Conservation (phyloP, 1,284 basidiomycete genomes). For the Inonotus hispidus region DNA sequence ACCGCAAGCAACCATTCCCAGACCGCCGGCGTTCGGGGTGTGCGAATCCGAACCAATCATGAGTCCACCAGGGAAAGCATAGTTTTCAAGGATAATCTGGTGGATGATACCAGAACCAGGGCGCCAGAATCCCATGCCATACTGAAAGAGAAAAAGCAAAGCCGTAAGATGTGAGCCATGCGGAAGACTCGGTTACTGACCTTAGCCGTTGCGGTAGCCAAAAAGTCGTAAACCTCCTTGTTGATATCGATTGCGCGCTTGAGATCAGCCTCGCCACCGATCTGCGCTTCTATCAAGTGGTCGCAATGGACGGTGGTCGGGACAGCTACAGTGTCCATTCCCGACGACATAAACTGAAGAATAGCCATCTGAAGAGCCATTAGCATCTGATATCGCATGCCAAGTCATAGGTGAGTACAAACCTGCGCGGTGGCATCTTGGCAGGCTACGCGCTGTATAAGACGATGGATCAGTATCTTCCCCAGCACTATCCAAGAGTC, state of each 20-base stretch:
- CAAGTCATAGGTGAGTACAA: constrained; percentile 17
- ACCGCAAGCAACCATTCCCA: constrained; percentile 98
- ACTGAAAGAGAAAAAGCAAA: constrained; percentile 39
- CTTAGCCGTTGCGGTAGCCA: constrained; percentile 96
- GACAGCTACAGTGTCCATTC: constrained; percentile 95
- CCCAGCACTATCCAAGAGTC: not conserved
- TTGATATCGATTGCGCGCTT: constrained; percentile 91
- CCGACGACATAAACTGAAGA: constrained; percentile 99
- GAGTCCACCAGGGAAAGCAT: constrained; percentile 96
- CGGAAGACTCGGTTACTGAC: constrained; percentile 33
- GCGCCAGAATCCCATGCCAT: constrained; percentile 99
- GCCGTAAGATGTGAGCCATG: constrained; percentile 9
- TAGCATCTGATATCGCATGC: constrained; percentile 26
- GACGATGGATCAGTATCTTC: constrained; percentile 9
- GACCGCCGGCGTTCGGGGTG: constrained; percentile 98
- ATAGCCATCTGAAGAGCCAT: constrained; percentile 81
- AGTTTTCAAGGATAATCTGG: constrained; percentile 98
- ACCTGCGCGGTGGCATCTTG: constrained; percentile 96
- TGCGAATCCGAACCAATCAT: constrained; percentile 99
- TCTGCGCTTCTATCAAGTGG: constrained; percentile 97
- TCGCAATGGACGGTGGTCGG: constrained; percentile 99
- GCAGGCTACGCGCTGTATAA: constrained; percentile 88
- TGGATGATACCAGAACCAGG: constrained; percentile 98
- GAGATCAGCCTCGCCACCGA: constrained; percentile 92
- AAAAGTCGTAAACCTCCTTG: constrained; percentile 99